A percentile compares a stretch with the other conserved stretches of the same genome.
Evolutionary conservation across 768 basidiomycete genomes (phyloP).

Genomic region (Pulveroboletus ravenelii): DNA sequence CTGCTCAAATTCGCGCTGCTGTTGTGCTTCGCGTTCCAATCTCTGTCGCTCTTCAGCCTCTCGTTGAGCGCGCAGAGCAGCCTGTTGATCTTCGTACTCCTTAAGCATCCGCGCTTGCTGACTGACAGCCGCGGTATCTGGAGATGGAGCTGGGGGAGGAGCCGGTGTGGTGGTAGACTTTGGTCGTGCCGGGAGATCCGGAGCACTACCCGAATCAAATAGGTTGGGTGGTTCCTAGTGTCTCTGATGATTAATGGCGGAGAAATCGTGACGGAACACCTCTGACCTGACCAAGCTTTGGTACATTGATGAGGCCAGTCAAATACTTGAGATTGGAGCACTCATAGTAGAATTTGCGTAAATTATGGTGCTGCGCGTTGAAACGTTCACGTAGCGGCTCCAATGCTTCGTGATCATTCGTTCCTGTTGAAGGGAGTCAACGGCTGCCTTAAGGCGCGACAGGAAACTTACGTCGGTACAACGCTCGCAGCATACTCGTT

Average conservation of each 20-base stretch:
- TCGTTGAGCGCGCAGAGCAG: conserved; percentile 73
- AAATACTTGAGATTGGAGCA: conserved; percentile 98
- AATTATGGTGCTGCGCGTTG: conserved; percentile 84
- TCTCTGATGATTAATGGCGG: background rate
- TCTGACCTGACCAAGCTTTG: conserved; percentile 84
- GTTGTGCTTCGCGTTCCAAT: conserved; percentile 68
- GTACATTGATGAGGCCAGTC: conserved; percentile 96
- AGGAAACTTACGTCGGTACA: conserved; percentile 76
- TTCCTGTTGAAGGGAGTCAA: conserved; percentile 50
- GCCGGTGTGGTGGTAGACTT: conserved; percentile 50
- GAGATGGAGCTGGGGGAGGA: conserved; percentile 69
- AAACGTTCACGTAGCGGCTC: conserved; percentile 87
- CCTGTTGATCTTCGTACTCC: conserved; percentile 94
- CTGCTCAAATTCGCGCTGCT: conserved; percentile 85
- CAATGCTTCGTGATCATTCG: conserved; percentile 82
- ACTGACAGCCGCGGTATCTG: conserved; percentile 66
- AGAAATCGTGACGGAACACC: background rate
- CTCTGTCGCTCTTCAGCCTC: conserved; percentile 82
- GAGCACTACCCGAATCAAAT: conserved; percentile 72
- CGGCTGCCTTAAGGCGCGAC: background rate
- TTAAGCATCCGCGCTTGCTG: conserved; percentile 95
- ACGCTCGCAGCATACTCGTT: conserved; percentile 96
- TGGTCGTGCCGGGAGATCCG: conserved; percentile 83
- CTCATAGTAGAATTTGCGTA: conserved; percentile 98
- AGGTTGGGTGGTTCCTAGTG: conserved; percentile 93